Base-by-base conservation (phyloP, 2,329 filamentous ascomycete species). In the Neurospora sp. region DNA sequence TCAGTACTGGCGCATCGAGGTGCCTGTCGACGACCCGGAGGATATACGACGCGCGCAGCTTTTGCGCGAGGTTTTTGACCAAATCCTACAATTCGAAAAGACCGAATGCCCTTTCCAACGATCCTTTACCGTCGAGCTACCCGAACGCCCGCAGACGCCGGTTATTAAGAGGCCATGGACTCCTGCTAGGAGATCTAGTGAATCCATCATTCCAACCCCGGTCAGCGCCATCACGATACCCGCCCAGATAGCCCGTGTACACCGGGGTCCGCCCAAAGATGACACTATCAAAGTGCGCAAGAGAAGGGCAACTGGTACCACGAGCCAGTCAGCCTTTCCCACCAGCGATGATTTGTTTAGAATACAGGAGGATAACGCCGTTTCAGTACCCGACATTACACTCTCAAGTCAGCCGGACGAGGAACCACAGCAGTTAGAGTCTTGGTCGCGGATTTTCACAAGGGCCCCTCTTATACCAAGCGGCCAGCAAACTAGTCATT, bases 1-100 rank as follows among this genome's bases (percentile, higher is more conserved):
- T 38, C 90, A 91, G 62, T 97, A 96, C 79, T 97, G 96, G 86
- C 89, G 94, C 73, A 96, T 97, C 76, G 94, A 97, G 77, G 81
- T 97, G 6, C 92, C 93, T 0, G 85, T 88, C 17, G 84, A 84
- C 42, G 87, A 87, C 0, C 81, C 86, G 2, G 87, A 90, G 28
- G 90, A 95, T 73, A 83, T 86, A 73, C 81, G 83, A 62, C 86
- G 87, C 73, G 89, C 92, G 4, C 84, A 87, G 69, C 84, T 89
- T 42, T 83, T 97, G 73, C 92, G 92, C 76, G 82, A 82, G 11
- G 90, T 93, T 9, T 80, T 97, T 38, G 86, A 85, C 68, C 88
- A 89, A 72, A 88, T 97, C 15, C 83, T 97, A 66, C 89, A 91
- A 73, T 97, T 96, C 76, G 94, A 97, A 79, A 92, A 92, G 76